Evolutionary conservation across 2,329 filamentous ascomycete genomes (phyloP).

Genomic region (Penicillium frequentans): DNA sequence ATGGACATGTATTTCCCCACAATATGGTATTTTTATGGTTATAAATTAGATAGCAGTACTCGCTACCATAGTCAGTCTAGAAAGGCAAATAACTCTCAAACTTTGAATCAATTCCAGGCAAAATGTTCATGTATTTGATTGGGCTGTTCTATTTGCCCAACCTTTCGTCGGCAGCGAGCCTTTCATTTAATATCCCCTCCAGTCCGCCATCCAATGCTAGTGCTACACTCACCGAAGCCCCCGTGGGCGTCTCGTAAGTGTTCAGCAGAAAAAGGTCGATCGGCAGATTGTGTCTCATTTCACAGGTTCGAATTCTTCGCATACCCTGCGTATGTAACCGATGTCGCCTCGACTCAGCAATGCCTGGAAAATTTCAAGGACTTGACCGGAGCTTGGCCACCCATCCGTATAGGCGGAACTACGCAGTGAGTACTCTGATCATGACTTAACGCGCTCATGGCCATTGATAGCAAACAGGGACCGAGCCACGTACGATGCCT

Average conservation of each 20-base stretch:
- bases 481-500: conserved; percentile 53
- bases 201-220: conserved; percentile 1
- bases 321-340: conserved; percentile 56
- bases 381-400: conserved; percentile 54
- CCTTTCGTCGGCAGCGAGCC: background rate
- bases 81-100: background rate
- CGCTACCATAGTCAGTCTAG: background rate
- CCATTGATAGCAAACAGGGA: conserved; percentile 35
- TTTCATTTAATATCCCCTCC: background rate
- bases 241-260: conserved; percentile 2
- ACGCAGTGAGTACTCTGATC: conserved; percentile 44
- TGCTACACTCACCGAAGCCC: background rate
- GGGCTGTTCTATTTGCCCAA: background rate
- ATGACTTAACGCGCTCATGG: background rate
- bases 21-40: background rate
- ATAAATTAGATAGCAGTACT: background rate
- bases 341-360: conserved; percentile 51
- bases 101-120: background rate
- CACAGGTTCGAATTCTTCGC: conserved; percentile 48
- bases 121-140: background rate
- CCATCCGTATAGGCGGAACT: conserved; percentile 59
- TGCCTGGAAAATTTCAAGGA: conserved; percentile 55
- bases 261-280: background rate
- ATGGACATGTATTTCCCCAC: background rate
- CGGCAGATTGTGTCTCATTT: conserved; percentile 36